Percentiles rank a stretch among this genome's conserved stretches.
Conservation (phyloP, 331 rosid genomes). For the Malus hybrid region DNA sequence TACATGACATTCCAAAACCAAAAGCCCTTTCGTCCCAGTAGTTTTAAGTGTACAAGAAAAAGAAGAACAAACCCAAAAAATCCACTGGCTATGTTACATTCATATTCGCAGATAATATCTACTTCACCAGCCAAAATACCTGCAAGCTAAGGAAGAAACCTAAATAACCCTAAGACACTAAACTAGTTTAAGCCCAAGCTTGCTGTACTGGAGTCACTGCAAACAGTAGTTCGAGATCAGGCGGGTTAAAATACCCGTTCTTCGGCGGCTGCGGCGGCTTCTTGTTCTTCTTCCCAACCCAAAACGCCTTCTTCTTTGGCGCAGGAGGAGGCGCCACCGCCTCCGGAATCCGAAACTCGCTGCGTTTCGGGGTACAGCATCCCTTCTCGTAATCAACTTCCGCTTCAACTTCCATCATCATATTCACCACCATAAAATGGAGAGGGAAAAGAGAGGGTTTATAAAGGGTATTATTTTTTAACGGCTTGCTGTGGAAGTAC, state of each 20-base stretch:
- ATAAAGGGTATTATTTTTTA: not conserved
- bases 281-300: constrained; percentile 9
- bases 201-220: constrained; percentile 8
- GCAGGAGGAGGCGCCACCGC: constrained; percentile 44
- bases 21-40: too few relatives aligned
- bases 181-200: not conserved
- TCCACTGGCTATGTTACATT: not conserved
- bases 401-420: not conserved
- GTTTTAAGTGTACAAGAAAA: not conserved
- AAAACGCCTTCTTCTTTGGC: constrained; percentile 49
- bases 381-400: constrained; percentile 3
- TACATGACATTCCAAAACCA: too few relatives aligned
- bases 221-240: constrained; percentile 47
- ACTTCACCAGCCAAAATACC: not conserved
- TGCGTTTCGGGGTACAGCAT: constrained; percentile 38
- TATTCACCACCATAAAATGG: not conserved
- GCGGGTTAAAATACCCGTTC: constrained; percentile 51
- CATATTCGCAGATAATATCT: not conserved
- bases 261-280: constrained; percentile 24
- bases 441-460: not conserved
- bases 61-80: not conserved
- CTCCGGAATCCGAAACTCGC: constrained; percentile 39
- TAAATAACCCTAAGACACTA: not conserved
- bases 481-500: constrained; percentile 5
- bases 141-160: not conserved